Conservation (phyloP, 1,284 basidiomycete genomes). For the Apiotrichum gracile region DNA sequence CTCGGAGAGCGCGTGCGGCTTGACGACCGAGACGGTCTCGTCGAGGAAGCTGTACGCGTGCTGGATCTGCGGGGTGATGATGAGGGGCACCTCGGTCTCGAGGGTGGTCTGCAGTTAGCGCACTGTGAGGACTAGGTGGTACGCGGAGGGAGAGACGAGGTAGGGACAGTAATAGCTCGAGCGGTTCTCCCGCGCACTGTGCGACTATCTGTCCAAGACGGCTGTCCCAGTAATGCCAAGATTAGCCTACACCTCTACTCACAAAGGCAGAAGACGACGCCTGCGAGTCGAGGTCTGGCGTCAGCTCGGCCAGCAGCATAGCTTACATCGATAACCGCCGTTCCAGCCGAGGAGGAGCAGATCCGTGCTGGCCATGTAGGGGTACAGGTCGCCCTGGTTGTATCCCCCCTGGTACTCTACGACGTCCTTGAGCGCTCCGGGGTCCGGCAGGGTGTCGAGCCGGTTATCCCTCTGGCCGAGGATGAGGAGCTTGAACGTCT, state of each 20-base stretch:
- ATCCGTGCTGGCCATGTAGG: not conserved
- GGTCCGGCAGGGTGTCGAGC: not conserved
- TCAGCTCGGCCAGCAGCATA: not conserved
- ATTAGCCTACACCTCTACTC: too few species aligned
- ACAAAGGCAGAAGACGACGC: not conserved
- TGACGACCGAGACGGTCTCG: not conserved
- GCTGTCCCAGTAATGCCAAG: too few species aligned
- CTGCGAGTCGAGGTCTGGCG: conserved; percentile 3
- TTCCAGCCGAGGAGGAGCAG: not conserved
- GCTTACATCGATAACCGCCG: not conserved
- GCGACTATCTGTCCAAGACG: too few species aligned
- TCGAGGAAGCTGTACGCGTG: not conserved
- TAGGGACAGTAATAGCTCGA: too few species aligned
- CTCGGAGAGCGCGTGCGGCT: not conserved
- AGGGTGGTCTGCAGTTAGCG: not conserved
- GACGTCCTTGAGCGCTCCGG: not conserved
- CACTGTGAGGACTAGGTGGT: not conserved
- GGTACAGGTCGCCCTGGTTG: not conserved
- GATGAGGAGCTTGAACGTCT: not conserved
- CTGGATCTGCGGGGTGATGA: not conserved
- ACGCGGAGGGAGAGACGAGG: too few species aligned
- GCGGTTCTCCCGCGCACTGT: too few species aligned
- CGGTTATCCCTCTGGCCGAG: not conserved
- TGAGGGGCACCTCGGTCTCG: conserved; percentile 1
- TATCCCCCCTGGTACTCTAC: not conserved